phyloP scores from a whole-genome alignment of 2,329 filamentous ascomycete species.

The Fusarium tanahbumbuense region DNA sequence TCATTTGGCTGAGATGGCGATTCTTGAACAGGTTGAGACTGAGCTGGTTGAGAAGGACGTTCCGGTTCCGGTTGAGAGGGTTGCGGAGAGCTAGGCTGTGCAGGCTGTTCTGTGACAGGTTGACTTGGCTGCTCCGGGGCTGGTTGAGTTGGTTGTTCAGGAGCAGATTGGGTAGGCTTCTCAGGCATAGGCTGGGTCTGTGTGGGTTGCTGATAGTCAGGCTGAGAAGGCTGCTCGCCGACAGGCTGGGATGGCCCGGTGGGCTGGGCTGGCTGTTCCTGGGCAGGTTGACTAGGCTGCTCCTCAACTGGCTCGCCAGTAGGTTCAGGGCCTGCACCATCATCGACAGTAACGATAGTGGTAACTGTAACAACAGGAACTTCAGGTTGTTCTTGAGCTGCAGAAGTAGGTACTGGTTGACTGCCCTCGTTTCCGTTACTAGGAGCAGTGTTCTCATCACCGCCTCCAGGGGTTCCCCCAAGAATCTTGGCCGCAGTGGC shows the following conservation, averaged over 20 bases:
- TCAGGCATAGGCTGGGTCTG: constrained; percentile 15
- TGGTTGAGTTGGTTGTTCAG: constrained; percentile 12
- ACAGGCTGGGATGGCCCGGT: constrained; percentile 14
- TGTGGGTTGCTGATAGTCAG: constrained; percentile 14
- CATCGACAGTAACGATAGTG: constrained; percentile 47
- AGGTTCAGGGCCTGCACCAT: constrained; percentile 27
- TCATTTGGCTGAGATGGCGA: constrained; percentile 15
- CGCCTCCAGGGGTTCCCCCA: constrained; percentile 43
- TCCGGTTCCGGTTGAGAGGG: constrained; percentile 1
- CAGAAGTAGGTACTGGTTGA: constrained; percentile 28
- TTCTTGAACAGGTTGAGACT: constrained; percentile 10
- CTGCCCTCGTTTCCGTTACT: constrained; percentile 14
- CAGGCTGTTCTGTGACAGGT: constrained; percentile 16
- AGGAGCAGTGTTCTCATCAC: constrained; percentile 14
- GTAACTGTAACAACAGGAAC: constrained; percentile 48
- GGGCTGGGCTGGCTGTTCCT: constrained; percentile 20
- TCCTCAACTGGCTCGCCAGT: constrained; percentile 23
- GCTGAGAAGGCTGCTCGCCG: constrained; percentile 13
- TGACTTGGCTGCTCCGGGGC: constrained; percentile 9
- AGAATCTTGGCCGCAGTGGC: constrained; percentile 57
- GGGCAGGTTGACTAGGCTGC: constrained; percentile 13
- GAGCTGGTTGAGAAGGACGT: constrained; percentile 10
- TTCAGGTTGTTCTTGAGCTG: constrained; percentile 19
- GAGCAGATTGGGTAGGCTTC: constrained; percentile 9
- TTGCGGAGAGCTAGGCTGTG: constrained; percentile 1